phyloP scores from a whole-genome alignment of 177 flowering plant genomes.

The Vitis hybrid region DNA sequence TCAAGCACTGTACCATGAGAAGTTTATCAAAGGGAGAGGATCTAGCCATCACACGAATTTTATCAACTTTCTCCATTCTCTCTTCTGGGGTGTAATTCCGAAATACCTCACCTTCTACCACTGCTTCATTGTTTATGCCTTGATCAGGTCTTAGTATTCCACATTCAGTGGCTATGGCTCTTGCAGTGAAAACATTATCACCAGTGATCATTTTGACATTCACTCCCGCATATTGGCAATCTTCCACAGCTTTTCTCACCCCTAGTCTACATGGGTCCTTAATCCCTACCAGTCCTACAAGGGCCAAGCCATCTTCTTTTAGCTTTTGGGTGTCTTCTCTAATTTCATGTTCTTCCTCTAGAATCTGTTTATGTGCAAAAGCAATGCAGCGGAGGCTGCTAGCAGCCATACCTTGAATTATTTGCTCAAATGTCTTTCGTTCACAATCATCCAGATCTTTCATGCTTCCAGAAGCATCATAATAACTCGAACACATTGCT shows the following conservation, averaged over 20 bases:
- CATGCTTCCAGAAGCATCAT: constrained; percentile 32
- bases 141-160: constrained; percentile 41
- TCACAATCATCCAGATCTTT: constrained; percentile 25
- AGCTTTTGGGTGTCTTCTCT: constrained; percentile 8
- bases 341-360: constrained; percentile 13
- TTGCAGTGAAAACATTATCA: constrained; percentile 55
- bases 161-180: constrained; percentile 59
- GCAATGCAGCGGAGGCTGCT: constrained; percentile 55
- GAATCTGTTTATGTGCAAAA: constrained; percentile 38
- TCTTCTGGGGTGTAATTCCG: constrained; percentile 40
- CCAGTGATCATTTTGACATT: constrained; percentile 59
- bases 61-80: constrained; percentile 45
- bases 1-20: constrained; percentile 52
- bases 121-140: constrained; percentile 24
- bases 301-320: constrained; percentile 25
- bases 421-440: constrained; percentile 27
- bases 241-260: constrained; percentile 42
- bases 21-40: constrained; percentile 55
- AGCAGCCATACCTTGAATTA: constrained; percentile 54
- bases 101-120: constrained; percentile 52
- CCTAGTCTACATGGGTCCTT: constrained; percentile 59
- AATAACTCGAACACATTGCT: constrained; percentile 47
- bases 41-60: constrained; percentile 50
- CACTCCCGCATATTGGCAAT: constrained; percentile 47
- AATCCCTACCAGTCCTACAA: constrained; percentile 46